Base-by-base conservation (phyloP, 371 early-diverging fungal genomes). In the Mortierella sp. region DNA sequence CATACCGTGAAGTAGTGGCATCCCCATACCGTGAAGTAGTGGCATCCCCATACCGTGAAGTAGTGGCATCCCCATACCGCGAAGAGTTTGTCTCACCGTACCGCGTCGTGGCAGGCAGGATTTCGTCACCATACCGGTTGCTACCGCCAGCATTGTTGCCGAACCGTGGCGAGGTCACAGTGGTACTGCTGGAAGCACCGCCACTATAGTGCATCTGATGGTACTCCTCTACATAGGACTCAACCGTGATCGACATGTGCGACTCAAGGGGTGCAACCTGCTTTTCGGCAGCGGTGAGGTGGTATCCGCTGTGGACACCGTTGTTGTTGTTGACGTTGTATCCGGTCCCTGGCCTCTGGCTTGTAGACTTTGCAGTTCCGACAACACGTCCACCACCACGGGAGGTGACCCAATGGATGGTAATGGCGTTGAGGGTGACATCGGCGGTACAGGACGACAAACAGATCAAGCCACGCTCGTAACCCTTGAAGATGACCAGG, bases 401-500 rank as follows among this genome's bases (percentile, higher is more conserved):
- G n/a, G 80, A 80, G 24, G 85, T 88, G 34, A 88, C 85, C 88
- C 88, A 86, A 47, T 86, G 87, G 47, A 86, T 73, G 1, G 87
- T 77, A 45, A 86, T 86, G 28, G 87, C 87, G 45, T 86, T 86
- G 70, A 86, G 42, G 1, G 87, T 86, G 14, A 86, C 87, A 70
- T 86, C 87, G 5, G 83, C 83, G 0, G 83, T 86, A 70, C 87
- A 86, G 3, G 58, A 82, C 14, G 76, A 70, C 71, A 86, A n/a
- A 34, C 87, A 86, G 76, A 80, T 78, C 71, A 86, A 54, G 7
- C 82, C 87, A 52, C 91, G 89, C 65, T 91, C 91, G 42, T 88
- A 88, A 0, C 87, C 88, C 60, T 88, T 72, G n/a, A 88, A 82
- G 24, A 76, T 70, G 47, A 91, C 88, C 63, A 91, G 58, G 24